Conservation (phyloP, 2,329 filamentous ascomycete genomes). For the Ophiostoma sp. region DNA sequence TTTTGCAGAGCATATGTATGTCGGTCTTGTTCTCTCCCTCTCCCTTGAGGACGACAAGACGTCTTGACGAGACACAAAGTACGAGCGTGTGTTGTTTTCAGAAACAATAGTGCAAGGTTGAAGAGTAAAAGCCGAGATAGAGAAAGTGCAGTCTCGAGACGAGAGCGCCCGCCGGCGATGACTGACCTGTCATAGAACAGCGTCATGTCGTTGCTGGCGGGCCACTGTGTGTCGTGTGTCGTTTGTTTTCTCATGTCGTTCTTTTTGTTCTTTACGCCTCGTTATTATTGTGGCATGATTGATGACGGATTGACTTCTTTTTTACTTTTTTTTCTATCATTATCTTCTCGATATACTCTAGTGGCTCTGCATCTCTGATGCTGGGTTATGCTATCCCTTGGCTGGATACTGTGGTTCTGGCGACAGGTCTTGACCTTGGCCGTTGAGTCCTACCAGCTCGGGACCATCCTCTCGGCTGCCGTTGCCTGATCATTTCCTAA, state of each 20-base stretch:
- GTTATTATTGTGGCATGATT: conserved; percentile 16
- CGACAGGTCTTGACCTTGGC: background rate
- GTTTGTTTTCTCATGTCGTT: background rate
- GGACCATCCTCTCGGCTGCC: background rate
- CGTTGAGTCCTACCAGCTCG: background rate
- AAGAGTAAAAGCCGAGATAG: conserved; percentile 8
- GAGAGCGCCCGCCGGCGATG: conserved; percentile 10
- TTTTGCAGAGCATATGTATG: conserved; percentile 16
- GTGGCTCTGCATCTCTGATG: background rate
- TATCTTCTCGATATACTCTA: conserved; percentile 3
- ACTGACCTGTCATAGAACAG: background rate
- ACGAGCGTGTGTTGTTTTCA: conserved; percentile 16
- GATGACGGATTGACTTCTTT: conserved; percentile 10
- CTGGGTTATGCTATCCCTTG: background rate
- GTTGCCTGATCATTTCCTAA: background rate
- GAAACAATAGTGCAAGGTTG: conserved; percentile 9
- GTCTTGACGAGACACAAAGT: conserved; percentile 17
- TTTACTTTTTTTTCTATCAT: conserved; percentile 1
- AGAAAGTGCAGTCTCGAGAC: background rate
- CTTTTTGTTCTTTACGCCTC: conserved; percentile 12
- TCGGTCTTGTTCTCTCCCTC: background rate
- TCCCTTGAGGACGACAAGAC: background rate
- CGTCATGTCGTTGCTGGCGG: background rate
- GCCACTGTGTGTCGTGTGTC: background rate
- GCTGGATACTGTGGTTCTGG: conserved; percentile 6